Percentiles rank a stretch among this genome's conserved stretches.
Conservation (phyloP, 2,329 filamentous ascomycete genomes). For the Aspergillus felis region DNA sequence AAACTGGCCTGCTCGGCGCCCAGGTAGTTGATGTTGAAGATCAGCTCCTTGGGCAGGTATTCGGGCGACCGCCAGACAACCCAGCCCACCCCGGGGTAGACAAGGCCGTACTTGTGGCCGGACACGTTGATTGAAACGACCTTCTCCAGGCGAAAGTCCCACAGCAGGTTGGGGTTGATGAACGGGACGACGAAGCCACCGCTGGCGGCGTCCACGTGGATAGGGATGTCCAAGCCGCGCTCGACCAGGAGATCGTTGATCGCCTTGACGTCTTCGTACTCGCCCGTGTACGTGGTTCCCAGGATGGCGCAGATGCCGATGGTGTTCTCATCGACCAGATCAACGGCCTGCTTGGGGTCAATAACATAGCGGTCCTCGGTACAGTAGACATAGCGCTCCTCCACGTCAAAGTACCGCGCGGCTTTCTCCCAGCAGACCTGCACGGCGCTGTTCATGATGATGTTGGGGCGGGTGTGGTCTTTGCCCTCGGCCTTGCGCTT, state of each 20-base stretch:
- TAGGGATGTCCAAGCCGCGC: conserved; percentile 72
- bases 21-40: conserved; percentile 99
- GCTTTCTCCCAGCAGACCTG: conserved; percentile 98
- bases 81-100: conserved; percentile 94
- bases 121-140: conserved; percentile 94
- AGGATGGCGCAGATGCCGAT: conserved; percentile 92
- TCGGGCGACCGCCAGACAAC: conserved; percentile 81
- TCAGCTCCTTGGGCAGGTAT: conserved; percentile 81
- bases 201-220: conserved; percentile 89
- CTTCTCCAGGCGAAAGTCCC: conserved; percentile 87
- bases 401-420: conserved; percentile 83
- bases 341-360: conserved; percentile 59
- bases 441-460: conserved; percentile 93
- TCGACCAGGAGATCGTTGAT: conserved; percentile 83
- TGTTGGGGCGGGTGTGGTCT: conserved; percentile 75
- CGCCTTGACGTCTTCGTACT: conserved; percentile 90
- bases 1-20: conserved; percentile 93
- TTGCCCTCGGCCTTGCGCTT: conserved; percentile 79
- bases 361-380: conserved; percentile 60
- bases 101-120: conserved; percentile 77
- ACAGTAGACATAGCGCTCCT: conserved; percentile 74
- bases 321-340: conserved; percentile 63
- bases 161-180: conserved; percentile 74
- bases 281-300: conserved; percentile 90
- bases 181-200: conserved; percentile 94